Percentiles rank a stretch among this genome's conserved stretches.
Conservation (phyloP, 2,329 filamentous ascomycete species). For the Sporothrix phasma region DNA sequence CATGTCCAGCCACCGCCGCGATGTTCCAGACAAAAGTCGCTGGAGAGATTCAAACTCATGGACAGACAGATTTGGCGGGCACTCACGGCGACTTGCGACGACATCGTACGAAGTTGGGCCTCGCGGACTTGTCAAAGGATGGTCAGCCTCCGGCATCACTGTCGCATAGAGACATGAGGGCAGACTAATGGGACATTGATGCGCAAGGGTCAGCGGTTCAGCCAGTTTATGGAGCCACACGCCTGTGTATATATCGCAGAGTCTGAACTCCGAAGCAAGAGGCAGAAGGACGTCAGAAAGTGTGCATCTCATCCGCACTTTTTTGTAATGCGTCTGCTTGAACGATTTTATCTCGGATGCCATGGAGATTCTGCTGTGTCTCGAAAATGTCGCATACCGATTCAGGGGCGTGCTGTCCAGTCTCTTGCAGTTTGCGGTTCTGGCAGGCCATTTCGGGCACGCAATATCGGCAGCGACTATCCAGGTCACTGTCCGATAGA, state of each 20-base stretch:
- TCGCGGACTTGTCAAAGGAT: constrained; percentile 26
- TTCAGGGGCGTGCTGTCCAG: constrained; percentile 10
- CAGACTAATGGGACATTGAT: constrained; percentile 31
- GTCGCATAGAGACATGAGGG: constrained; percentile 27
- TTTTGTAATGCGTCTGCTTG: constrained; percentile 37
- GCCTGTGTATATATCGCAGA: constrained; percentile 34
- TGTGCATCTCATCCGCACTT: constrained; percentile 30
- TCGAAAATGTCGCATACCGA: background rate
- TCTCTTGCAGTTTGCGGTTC: constrained; percentile 10
- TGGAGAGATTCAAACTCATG: constrained; percentile 47
- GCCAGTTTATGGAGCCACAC: constrained; percentile 30
- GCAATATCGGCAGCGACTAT: constrained; percentile 26
- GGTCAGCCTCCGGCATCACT: constrained; percentile 24
- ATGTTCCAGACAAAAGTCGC: constrained; percentile 34
- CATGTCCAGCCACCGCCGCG: constrained; percentile 35
- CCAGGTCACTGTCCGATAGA: constrained; percentile 36
- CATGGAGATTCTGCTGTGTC: background rate
- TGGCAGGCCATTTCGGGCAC: background rate
- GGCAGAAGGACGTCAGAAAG: constrained; percentile 35
- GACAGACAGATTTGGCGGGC: constrained; percentile 35
- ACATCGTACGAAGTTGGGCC: constrained; percentile 45
- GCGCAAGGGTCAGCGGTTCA: constrained; percentile 31
- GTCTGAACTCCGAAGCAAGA: constrained; percentile 36
- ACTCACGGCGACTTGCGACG: constrained; percentile 38
- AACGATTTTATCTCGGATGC: constrained; percentile 17